Base-by-base conservation (phyloP, 495 filamentous ascomycete genomes). In the Penicillium fimorum region DNA sequence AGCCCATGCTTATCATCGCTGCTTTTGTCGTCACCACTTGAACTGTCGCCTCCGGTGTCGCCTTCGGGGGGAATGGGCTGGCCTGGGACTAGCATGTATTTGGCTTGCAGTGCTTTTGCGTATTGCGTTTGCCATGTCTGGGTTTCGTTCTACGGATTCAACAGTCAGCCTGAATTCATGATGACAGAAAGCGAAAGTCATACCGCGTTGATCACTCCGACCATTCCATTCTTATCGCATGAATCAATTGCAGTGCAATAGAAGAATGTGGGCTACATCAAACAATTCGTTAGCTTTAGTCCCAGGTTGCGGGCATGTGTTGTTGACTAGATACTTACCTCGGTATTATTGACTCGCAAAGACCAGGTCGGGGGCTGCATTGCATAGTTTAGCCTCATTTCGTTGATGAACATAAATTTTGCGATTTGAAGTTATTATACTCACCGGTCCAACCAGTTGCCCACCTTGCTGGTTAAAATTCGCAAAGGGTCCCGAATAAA, bases 201-300 rank as follows among this genome's bases (percentile, higher is more conserved):
- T 67, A 73, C 73, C 18, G 68, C 65, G 52, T 76, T 78, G 30
- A 76, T 79, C 0, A 64, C 73, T 33, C 70, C 73, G 8, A 79
- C 72, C 74, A 78, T 78, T 30, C 69, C 70, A 55, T 75, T 76
- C 4, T 58, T 53, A 6, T 61, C 51, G 47, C 75, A 79, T 29
- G 74, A 79, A 38, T 66, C 66, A 11, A 70, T 60, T 1, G 71
- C 76, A 1, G 71, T 75, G 38, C 73, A 76, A 50, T 76, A 76
- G 56, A 69, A 76, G 53, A 75, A 76, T 5, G 56, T 68, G 22
- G 73, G 73, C 73, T 74, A 30, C 5, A 29, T 10, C 27, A 11
- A 15, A 11, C 4, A 2, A 13, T 22, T 15, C 13, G 41, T 61
- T 40, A 63, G 58, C 15, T 1, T 17, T 11, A 5, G 3, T 47